phyloP scores from a whole-genome alignment of 2,329 filamentous ascomycete genomes.

The Exophiala lecanii-corni region DNA sequence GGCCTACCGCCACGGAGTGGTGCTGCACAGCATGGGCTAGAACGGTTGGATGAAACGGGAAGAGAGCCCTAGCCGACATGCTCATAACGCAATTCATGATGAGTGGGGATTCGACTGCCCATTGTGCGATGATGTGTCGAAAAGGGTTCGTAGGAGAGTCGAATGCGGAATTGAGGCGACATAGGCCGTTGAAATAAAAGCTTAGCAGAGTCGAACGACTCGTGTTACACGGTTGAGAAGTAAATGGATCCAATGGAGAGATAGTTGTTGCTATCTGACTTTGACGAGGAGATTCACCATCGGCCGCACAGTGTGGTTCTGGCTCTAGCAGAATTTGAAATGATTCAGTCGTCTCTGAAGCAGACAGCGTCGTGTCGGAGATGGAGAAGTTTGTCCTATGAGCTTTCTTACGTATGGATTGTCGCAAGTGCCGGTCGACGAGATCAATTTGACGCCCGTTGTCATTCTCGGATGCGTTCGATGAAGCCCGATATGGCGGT shows the following conservation, averaged over 20 bases:
- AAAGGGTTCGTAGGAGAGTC: slow-evolving; percentile 1
- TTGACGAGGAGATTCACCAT: not conserved
- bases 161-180: slow-evolving; percentile 4
- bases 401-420: no score
- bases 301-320: not conserved
- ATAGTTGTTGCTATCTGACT: not conserved
- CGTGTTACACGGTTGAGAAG: not conserved
- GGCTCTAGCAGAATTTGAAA: not conserved
- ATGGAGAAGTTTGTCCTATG: not conserved
- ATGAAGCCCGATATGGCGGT: no score
- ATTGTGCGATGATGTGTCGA: not conserved
- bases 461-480: no score
- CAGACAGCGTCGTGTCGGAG: not conserved
- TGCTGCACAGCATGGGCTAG: not conserved
- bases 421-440: no score
- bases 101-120: not conserved
- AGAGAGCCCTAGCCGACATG: not conserved
- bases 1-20: not conserved
- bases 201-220: not conserved
- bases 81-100: slow-evolving; percentile 3
- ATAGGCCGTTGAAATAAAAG: slow-evolving; percentile 1
- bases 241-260: no score
- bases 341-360: not conserved
- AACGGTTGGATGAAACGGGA: not conserved
- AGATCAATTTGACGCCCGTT: no score